Evolutionary conservation across 306 rosid genomes (phyloP).

Genomic region (barrel medic (Medicago truncatula)): DNA sequence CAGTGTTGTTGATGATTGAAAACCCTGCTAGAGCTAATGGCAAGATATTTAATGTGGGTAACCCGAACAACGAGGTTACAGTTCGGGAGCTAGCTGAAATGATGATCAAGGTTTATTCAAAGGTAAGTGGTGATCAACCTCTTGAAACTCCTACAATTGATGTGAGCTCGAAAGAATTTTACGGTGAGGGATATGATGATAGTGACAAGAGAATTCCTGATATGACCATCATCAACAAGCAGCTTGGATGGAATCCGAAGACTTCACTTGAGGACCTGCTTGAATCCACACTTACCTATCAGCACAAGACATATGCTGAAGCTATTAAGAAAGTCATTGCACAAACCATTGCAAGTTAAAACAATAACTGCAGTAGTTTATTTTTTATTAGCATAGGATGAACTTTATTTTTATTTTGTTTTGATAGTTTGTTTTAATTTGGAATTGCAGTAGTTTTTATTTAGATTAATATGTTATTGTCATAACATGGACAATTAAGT

Average conservation of each 20-base stretch:
- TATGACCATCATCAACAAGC: slow-evolving; percentile 92
- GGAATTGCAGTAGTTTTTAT: no score
- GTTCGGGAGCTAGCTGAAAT: slow-evolving; percentile 97
- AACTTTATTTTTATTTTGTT: no score
- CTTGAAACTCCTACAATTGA: slow-evolving; percentile 73
- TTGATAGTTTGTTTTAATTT: no score
- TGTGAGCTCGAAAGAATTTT: slow-evolving; percentile 89
- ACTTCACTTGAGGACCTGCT: slow-evolving; percentile 94
- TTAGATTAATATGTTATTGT: no score
- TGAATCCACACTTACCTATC: slow-evolving; percentile 95
- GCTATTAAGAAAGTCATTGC: slow-evolving; percentile 79
- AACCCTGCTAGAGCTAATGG: slow-evolving; percentile 92
- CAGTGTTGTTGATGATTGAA: slow-evolving; percentile 95
- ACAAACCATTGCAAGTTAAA: slow-evolving; percentile 73
- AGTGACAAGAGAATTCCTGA: slow-evolving; percentile 99
- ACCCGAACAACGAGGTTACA: slow-evolving; percentile 96
- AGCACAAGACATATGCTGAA: slow-evolving; percentile 93
- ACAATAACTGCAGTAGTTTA: slow-evolving; percentile 18
- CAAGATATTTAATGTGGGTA: slow-evolving; percentile 93
- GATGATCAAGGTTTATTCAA: slow-evolving; percentile 95
- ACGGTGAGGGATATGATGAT: slow-evolving; percentile 93
- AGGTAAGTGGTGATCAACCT: slow-evolving; percentile 79
- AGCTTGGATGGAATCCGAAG: slow-evolving; percentile 96
- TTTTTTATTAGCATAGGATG: not conserved
- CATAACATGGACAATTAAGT: no score